These are phyloP conservation scores for Drechslerella coelobrocha DNA, from an alignment of 2,329 filamentous ascomycete genomes.

Conservation along the genomic window DNA sequence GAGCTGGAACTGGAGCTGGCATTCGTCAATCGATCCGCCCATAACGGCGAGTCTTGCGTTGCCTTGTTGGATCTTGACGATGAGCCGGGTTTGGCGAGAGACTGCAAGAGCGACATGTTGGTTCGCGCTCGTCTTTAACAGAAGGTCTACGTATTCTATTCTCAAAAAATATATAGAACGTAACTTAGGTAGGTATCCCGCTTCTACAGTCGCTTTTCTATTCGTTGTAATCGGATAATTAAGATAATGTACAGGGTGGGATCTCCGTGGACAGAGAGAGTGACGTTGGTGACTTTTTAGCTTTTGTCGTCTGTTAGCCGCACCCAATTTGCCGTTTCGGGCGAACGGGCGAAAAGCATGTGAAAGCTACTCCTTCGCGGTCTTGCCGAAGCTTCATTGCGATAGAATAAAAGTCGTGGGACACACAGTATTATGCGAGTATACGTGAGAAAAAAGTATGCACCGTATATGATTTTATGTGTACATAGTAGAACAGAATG, in stretches of 20 bases:
- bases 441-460: too few relatives aligned
- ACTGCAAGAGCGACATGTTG: slow-evolving; percentile 40
- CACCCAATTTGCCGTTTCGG: slow-evolving; percentile 33
- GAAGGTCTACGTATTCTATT: too few relatives aligned
- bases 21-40: slow-evolving; percentile 25
- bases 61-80: slow-evolving; percentile 39
- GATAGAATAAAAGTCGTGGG: too few relatives aligned
- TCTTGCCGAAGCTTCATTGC: slow-evolving; percentile 32
- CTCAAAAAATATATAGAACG: neutral
- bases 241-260: too few relatives aligned
- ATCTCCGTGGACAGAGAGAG: too few relatives aligned
- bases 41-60: slow-evolving; percentile 45
- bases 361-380: slow-evolving; percentile 39
- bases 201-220: too few relatives aligned
- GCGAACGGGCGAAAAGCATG: slow-evolving; percentile 33
- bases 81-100: slow-evolving; percentile 24
- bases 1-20: slow-evolving; percentile 13
- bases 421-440: too few relatives aligned
- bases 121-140: too few relatives aligned
- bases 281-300: neutral
- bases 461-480: neutral
- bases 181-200: neutral
- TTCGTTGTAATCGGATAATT: too few relatives aligned
- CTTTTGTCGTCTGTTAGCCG: neutral
- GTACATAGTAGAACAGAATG: neutral